phyloP scores from a whole-genome alignment of 2,329 filamentous ascomycete species.

The Hypoxylon sp. region DNA sequence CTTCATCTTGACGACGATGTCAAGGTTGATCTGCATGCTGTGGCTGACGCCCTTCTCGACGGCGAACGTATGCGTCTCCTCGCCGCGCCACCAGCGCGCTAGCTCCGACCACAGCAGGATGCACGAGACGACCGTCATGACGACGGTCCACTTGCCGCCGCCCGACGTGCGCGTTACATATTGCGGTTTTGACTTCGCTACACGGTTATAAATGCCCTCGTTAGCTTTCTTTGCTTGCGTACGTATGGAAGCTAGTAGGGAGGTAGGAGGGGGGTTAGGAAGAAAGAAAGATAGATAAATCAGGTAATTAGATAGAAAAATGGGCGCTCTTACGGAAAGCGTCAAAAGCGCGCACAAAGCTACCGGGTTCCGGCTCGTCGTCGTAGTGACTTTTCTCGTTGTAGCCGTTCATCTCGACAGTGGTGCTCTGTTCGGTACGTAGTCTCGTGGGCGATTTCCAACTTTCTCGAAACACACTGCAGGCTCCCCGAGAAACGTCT shows the following conservation, averaged over 20 bases:
- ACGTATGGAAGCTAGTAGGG: neutral
- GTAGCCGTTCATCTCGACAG: slow-evolving; percentile 81
- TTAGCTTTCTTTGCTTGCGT: slow-evolving; percentile 40
- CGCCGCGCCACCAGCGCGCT: slow-evolving; percentile 84
- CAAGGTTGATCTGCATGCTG: slow-evolving; percentile 92
- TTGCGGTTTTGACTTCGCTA: slow-evolving; percentile 95
- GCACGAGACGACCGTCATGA: slow-evolving; percentile 81
- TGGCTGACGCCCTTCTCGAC: slow-evolving; percentile 94
- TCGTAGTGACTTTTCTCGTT: slow-evolving; percentile 76
- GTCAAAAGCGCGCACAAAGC: slow-evolving; percentile 89
- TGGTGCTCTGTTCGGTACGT: slow-evolving; percentile 13
- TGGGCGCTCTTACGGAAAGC: slow-evolving; percentile 82
- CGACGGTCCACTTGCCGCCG: slow-evolving; percentile 94
- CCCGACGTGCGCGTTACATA: slow-evolving; percentile 88
- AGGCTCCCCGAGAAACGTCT: slow-evolving; percentile 46
- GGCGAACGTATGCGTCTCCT: slow-evolving; percentile 89
- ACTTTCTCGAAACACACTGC: slow-evolving; percentile 43
- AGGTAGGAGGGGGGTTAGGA: too few relatives aligned
- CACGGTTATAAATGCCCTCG: slow-evolving; percentile 17
- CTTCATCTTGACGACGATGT: slow-evolving; percentile 90
- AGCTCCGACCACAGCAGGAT: slow-evolving; percentile 85
- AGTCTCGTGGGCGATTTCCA: slow-evolving; percentile 25
- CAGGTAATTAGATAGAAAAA: too few relatives aligned
- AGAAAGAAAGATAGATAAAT: neutral
- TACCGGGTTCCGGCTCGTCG: slow-evolving; percentile 80